Evolutionary conservation across 2,329 filamentous ascomycete genomes (phyloP), one percentile per base, ranked within the genome.

Genomic region (Seiridium cupressi): DNA sequence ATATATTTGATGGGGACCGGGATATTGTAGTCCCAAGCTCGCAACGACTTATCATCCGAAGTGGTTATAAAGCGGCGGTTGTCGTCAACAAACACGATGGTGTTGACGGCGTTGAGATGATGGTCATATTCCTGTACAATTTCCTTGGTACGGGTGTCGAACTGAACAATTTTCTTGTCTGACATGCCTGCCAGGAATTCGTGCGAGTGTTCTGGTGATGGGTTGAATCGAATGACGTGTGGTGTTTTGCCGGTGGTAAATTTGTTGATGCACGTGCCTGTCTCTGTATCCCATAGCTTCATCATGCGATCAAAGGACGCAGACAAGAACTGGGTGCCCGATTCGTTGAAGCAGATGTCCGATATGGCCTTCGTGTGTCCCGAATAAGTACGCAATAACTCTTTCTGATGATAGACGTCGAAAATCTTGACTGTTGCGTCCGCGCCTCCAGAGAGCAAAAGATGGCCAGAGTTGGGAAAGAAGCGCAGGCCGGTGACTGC

Each of bases 1-100:
- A 97, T 96, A 79, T 96, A 96, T 74, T 97, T 98, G 82, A 99
- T 98, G 0, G 95, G 95, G 0, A 99, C 95, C 1, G 95, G 95
- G 67, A 99, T 98, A 68, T 93, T 92, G 79, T 96, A 98, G 77
- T 99, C 96, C 96, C 96, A 99, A 1, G 94, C 94, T 62, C 95
- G 89, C 32, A 99, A 84, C 6, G 90, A 94, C 75, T 97, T 97
- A 80, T 99, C 95, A 79, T 99, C 95, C 0, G 92, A 96, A 1
- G 96, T 99, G 34, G 94, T 96, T 81, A 99, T 95, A 82, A 99
- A 99, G 46, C 96, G 90, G 42, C 94, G 88, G 74, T 93, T 92
- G 61, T 96, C 89, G 73, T 99, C 95, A 66, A 96, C 92, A 75
- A 98, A 99, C 4, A 92, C 95, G 66, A 99, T 92, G 8, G 95